A percentile compares a stretch with the other conserved stretches of the same genome.
phyloP scores from a whole-genome alignment of 768 basidiomycete genomes.

The Pleurotus salmoneostramineus region DNA sequence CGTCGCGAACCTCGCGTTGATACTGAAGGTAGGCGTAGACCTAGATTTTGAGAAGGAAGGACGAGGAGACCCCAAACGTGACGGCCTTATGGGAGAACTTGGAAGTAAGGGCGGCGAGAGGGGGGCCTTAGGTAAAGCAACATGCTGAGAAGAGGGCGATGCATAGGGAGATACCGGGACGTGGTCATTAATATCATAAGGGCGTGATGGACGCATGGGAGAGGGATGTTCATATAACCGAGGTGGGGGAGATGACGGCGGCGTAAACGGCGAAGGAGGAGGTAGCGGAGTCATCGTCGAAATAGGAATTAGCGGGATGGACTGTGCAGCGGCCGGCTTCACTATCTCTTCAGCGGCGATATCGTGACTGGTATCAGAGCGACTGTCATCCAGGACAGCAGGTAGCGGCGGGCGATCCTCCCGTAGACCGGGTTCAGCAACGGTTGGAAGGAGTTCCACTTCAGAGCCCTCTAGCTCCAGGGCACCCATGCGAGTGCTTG shows the following conservation, averaged over 20 bases:
- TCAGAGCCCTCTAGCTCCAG: constrained; percentile 4
- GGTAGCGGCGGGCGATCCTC: constrained; percentile 1
- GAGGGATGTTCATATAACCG: background rate
- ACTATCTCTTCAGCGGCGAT: background rate
- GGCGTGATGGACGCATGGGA: constrained; percentile 1
- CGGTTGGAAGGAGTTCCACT: constrained; percentile 4
- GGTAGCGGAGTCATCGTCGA: constrained; percentile 3
- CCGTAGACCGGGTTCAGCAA: constrained; percentile 1
- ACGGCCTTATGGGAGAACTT: constrained; percentile 2
- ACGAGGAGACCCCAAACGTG: constrained; percentile 5
- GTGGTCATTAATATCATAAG: constrained; percentile 1
- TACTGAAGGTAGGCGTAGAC: background rate
- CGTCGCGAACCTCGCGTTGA: constrained; percentile 4
- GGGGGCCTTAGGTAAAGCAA: background rate
- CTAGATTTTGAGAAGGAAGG: constrained; percentile 3
- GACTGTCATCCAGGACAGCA: constrained; percentile 7
- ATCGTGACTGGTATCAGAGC: background rate
- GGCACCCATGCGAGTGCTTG: constrained; percentile 2
- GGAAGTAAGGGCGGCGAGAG: constrained; percentile 4
- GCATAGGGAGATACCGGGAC: constrained; percentile 5
- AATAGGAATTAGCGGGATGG: constrained; percentile 2
- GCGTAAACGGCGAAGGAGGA: constrained; percentile 3
- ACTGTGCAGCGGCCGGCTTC: background rate
- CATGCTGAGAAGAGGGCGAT: background rate
- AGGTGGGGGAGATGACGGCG: background rate